Evolutionary conservation across 1,284 basidiomycete species (phyloP).

Genomic region (Malassezia globosa): DNA sequence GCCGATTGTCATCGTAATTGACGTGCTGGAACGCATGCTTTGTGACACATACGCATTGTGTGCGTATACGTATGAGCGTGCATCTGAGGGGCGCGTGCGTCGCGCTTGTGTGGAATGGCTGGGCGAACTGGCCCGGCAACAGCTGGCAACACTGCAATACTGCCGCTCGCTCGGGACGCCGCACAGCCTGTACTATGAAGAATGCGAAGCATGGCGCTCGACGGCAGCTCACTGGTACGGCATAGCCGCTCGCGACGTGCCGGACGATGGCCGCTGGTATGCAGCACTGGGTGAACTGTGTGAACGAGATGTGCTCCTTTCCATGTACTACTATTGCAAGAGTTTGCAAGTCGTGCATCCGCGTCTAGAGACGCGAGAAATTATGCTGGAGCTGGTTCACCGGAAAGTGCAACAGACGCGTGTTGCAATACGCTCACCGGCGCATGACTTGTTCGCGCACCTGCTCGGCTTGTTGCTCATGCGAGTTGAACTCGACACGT

Average conservation of each 20-base stretch:
- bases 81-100: conserved; percentile 60
- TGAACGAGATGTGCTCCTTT: conserved; percentile 66
- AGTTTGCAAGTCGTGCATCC: conserved; percentile 61
- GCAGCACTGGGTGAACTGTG: conserved; percentile 85
- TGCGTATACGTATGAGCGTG: conserved; percentile 74
- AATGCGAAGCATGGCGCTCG: conserved; percentile 67
- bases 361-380: conserved; percentile 73
- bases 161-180: conserved; percentile 21
- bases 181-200: conserved; percentile 18
- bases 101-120: conserved; percentile 87
- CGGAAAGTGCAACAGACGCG: conserved; percentile 54
- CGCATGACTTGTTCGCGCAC: conserved; percentile 73
- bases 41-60: conserved; percentile 93
- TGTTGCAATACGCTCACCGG: conserved; percentile 58
- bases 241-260: conserved; percentile 71
- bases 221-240: conserved; percentile 90
- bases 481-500: conserved; percentile 82
- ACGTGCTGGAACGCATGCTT: conserved; percentile 57
- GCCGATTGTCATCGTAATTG: neutral
- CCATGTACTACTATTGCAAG: conserved; percentile 88
- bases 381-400: conserved; percentile 73
- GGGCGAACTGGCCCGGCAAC: conserved; percentile 84
- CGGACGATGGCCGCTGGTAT: conserved; percentile 80
- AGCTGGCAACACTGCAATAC: conserved; percentile 66
- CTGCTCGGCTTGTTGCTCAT: conserved; percentile 94